Percentiles rank a stretch among this genome's conserved stretches.
These are phyloP conservation scores for Aurinia saxatilis DNA, from an alignment of 345 rosid genomes.

Conservation along the genomic window DNA sequence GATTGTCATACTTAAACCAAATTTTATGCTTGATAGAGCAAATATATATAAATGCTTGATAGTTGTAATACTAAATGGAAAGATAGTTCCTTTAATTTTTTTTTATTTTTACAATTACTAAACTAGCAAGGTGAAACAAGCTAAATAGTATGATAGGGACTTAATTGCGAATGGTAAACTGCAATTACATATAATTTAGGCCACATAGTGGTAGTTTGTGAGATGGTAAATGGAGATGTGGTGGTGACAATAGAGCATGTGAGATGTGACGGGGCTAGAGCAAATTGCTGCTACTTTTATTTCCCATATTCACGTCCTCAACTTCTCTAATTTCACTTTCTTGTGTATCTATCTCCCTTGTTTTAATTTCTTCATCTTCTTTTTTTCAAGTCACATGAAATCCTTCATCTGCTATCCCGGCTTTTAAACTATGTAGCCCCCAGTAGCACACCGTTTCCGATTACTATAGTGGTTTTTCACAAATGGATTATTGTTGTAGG, in stretches of 20 bases:
- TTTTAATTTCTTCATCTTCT: constrained; percentile 25
- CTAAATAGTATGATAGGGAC: neutral
- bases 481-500: too few species aligned
- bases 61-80: neutral
- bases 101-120: neutral
- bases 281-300: constrained; percentile 25
- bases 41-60: neutral
- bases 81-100: too few species aligned
- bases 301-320: constrained; percentile 24
- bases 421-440: constrained; percentile 15
- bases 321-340: constrained; percentile 25
- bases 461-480: too few species aligned
- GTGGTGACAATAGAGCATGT: constrained; percentile 28
- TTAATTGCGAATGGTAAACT: neutral
- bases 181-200: constrained; percentile 8
- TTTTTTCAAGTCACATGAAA: constrained; percentile 20
- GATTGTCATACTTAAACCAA: too few species aligned
- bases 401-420: constrained; percentile 10
- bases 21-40: too few species aligned
- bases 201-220: constrained; percentile 22
- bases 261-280: constrained; percentile 30
- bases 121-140: neutral
- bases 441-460: constrained; percentile 11
- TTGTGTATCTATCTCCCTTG: constrained; percentile 31
- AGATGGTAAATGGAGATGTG: constrained; percentile 30